Evolutionary conservation across 2,329 filamentous ascomycete genomes (phyloP).

Genomic region (Neophaeococcomyces mojaviensis): DNA sequence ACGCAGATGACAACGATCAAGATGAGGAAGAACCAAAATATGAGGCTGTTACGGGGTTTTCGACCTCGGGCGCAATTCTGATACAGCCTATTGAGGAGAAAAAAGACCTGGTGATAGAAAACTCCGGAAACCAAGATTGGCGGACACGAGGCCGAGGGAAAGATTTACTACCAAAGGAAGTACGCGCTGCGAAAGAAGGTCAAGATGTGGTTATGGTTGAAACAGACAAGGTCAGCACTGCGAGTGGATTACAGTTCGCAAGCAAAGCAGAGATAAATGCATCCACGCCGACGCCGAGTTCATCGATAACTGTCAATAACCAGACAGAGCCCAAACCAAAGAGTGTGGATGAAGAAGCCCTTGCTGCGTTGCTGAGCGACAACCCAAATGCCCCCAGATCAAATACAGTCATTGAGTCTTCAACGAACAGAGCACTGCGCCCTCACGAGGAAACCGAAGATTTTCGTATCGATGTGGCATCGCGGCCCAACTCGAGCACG

Average conservation of each 20-base stretch:
- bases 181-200: slow-evolving; percentile 37
- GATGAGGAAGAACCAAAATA: slow-evolving; percentile 27
- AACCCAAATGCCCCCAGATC: slow-evolving; percentile 37
- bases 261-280: too few relatives aligned
- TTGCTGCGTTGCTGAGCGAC: slow-evolving; percentile 60
- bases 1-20: slow-evolving; percentile 48
- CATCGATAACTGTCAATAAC: slow-evolving; percentile 2
- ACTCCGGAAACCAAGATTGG: slow-evolving; percentile 50
- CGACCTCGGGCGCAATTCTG: slow-evolving; percentile 41
- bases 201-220: slow-evolving; percentile 36
- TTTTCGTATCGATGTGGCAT: slow-evolving; percentile 61
- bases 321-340: slow-evolving; percentile 29
- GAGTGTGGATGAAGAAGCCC: slow-evolving; percentile 55
- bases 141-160: slow-evolving; percentile 40
- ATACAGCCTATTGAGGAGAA: slow-evolving; percentile 28
- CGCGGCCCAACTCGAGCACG: slow-evolving; percentile 66
- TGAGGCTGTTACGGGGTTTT: slow-evolving; percentile 47
- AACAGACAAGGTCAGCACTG: slow-evolving; percentile 44
- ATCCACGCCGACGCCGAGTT: slow-evolving; percentile 21
- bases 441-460: slow-evolving; percentile 45
- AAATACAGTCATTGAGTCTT: slow-evolving; percentile 47
- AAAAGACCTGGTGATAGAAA: slow-evolving; percentile 51
- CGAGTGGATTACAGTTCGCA: slow-evolving; percentile 49
- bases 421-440: slow-evolving; percentile 20
- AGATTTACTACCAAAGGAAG: slow-evolving; percentile 52